Evolutionary conservation across 2,329 filamentous ascomycete genomes (phyloP), one percentile per base, ranked within the genome.

Genomic region (Talaromyces sp.): DNA sequence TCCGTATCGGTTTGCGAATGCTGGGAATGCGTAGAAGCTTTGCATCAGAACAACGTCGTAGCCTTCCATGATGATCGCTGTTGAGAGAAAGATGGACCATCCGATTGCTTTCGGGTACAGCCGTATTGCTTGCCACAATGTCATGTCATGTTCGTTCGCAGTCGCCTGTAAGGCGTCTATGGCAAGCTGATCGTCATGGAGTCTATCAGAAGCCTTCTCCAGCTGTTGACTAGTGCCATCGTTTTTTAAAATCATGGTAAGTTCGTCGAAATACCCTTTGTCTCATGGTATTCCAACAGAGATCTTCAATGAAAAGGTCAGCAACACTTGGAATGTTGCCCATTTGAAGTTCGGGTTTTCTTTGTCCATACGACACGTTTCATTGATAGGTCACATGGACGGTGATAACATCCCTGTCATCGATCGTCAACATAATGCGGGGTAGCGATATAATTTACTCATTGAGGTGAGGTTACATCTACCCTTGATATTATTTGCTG

Each of bases 31-130:
- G 79, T 86, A 93, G 74, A 95, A 93, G 77, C 93, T 93, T 81
- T 89, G 91, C 72, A 94, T 87, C 62, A 96, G 81, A 71, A 87
- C 89, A 65, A 95, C 83, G 73, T 96, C 92, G 80, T 93, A 96
- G 41, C 91, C 92, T 77, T 96, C 92, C 93, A 97, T 97, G 71
- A 87, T 87, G 72, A 96, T 95, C 74, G 90, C 93, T 0, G 91
- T 94, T 19, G 90, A 94, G 76, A 97, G 93, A 65, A 96, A 82
- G 60, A 96, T 73, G 70, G 88, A 92, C 91, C 92, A 97, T 19
- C 81, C 84, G 65, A 96, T 88, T 24, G 93, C 93, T 80, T 96
- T 94, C 64, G 92, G 92, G 74, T 97, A 97, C 33, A 95, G 83
- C 73, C 83, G 87, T 76, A 96, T 83, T 67, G 91, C 92, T 80